These are phyloP conservation scores for Solanum peruvianum DNA, from an alignment of 257 asterid species.

Conservation along the genomic window DNA sequence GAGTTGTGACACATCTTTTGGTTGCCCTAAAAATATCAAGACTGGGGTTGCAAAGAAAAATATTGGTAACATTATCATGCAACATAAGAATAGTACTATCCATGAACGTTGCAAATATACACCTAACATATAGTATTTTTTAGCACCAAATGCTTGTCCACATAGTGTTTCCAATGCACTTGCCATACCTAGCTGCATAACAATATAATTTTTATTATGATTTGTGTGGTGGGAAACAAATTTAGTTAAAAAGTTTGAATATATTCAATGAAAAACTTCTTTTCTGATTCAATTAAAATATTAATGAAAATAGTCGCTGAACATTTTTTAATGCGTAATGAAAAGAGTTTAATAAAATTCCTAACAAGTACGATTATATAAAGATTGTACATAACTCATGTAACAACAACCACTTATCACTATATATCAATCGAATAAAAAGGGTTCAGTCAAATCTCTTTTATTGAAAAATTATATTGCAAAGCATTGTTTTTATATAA, in stretches of 20 bases:
- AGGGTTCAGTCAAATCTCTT: background rate
- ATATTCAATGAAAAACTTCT: too few species aligned
- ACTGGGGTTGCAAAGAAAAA: conserved; percentile 52
- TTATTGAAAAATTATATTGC: background rate
- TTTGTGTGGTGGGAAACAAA: background rate
- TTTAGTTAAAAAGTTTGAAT: too few species aligned
- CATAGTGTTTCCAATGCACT: conserved; percentile 83
- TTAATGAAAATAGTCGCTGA: accelerated
- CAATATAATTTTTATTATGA: background rate
- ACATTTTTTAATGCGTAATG: accelerated
- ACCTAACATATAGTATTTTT: conserved; percentile 62
- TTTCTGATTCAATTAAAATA: too few species aligned
- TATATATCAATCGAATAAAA: background rate
- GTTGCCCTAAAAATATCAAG: conserved; percentile 57
- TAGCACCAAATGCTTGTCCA: conserved; percentile 90
- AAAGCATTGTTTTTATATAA: background rate
- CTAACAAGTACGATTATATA: background rate
- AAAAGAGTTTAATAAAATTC: background rate
- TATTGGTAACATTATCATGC: conserved; percentile 36
- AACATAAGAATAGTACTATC: conserved; percentile 42
- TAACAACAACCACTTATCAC: background rate
- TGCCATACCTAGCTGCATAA: conserved; percentile 69
- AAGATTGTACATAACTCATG: background rate
- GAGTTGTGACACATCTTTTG: conserved; percentile 63
- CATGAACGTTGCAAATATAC: conserved; percentile 78